Base-by-base conservation (phyloP, 2,329 filamentous ascomycete species). In the Aspergillus unguis region DNA sequence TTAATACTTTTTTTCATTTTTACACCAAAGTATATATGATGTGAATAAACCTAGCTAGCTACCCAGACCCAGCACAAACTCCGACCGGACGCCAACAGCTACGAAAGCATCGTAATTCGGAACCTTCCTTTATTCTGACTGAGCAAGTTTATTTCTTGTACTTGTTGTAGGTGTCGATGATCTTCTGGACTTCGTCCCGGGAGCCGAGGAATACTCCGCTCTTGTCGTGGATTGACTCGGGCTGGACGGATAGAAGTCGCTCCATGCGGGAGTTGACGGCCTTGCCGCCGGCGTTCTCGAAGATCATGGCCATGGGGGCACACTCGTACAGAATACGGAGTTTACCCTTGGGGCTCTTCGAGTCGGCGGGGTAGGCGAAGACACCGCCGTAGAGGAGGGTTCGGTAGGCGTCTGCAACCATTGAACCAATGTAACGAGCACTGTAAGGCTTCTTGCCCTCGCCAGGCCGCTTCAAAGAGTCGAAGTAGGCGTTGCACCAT, bases 331-430 rank as follows among this genome's bases (percentile, higher is more conserved):
- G 73, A 62, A 99, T 99, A 60, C 94, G 84, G 62, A 99, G 82
- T 80, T 99, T 99, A 63, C 94, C 94, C 84, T 97, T 99, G 59
- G 92, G 90, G 68, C 88, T 95, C 85, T 99, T 97, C 80, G 92
- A 95, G 70, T 99, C 94, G 10, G 92, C 90, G 0, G 94, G 94
- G 71, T 99, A 99, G 41, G 94, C 94, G 73, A 99, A 99, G 69
- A 99, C 88, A 61, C 94, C 94, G 55, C 94, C 94, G 71, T 99
- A 99, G 53, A 97, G 76, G 59, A 99, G 76, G 10, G 94, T 99
- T 44, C 94, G 86, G 77, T 99, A 99, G 10, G 94, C 94, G 73
- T 99, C 94, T 40, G 94, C 94, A 53, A 99, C 94, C 94, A 99
- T 99, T 78, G 85, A 90, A 54, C 92, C 92, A 63, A 99, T 99